A percentile compares a stretch with the other conserved stretches of the same genome.
Conservation (phyloP, 345 rosid genomes). For the Corymbia maculata region DNA sequence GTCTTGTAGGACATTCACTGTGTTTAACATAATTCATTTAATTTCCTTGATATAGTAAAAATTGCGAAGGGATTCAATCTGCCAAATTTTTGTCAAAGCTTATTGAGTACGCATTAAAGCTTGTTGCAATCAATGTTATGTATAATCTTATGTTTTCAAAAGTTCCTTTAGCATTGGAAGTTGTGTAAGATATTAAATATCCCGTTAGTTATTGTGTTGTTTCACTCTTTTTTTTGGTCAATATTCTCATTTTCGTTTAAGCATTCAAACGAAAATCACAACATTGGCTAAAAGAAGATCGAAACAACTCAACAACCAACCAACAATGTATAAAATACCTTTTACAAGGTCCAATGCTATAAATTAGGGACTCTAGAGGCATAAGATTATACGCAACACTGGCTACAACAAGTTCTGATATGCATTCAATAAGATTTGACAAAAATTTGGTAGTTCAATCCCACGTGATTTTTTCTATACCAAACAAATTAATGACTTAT, state of each 20-base stretch:
- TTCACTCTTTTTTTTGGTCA: no score
- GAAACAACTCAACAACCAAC: no score
- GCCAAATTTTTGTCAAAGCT: constrained; percentile 34
- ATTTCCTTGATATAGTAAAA: neutral
- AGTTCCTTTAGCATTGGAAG: constrained; percentile 51
- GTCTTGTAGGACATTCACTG: neutral
- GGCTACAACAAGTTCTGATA: constrained; percentile 49
- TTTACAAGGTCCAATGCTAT: constrained; percentile 39
- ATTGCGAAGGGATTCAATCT: neutral
- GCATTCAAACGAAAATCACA: no score
- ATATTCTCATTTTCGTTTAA: no score
- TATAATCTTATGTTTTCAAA: constrained; percentile 74
- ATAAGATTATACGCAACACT: constrained; percentile 66
- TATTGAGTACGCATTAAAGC: constrained; percentile 42
- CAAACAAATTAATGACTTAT: neutral
- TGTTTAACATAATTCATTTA: neutral
- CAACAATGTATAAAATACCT: neutral
- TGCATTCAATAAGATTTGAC: constrained; percentile 43
- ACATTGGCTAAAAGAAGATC: no score
- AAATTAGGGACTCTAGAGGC: constrained; percentile 50
- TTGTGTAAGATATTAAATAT: constrained; percentile 30
- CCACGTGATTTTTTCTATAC: no score
- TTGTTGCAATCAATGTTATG: constrained; percentile 40
- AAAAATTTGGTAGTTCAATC: constrained; percentile 7
- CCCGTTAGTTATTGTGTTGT: no score